Percentiles rank a stretch among this genome's conserved stretches.
Evolutionary conservation across 2,329 filamentous ascomycete genomes (phyloP).

Genomic region (Pseudocercospora cruenta): DNA sequence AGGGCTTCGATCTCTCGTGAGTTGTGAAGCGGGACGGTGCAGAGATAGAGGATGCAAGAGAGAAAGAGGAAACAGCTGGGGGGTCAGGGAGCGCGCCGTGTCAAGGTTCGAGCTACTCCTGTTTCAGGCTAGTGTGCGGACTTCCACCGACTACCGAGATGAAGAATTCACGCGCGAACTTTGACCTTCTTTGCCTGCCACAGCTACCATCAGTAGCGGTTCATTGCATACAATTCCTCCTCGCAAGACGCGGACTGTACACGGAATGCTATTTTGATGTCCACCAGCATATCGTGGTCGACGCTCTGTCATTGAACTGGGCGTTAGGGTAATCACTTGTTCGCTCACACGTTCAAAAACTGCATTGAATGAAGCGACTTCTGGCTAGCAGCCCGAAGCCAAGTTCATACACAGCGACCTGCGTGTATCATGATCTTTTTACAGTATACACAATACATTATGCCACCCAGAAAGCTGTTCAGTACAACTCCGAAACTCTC

Average conservation of each 20-base stretch:
- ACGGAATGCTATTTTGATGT: no score
- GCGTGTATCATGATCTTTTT: neutral
- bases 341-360: no score
- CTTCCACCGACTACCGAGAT: neutral
- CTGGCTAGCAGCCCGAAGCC: no score
- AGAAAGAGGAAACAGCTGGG: neutral
- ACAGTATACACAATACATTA: neutral
- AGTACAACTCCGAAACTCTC: neutral
- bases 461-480: neutral
- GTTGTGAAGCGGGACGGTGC: neutral
- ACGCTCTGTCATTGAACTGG: no score
- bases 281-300: no score
- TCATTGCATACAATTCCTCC: neutral
- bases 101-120: neutral
- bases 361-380: no score
- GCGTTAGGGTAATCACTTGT: no score
- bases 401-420: no score
- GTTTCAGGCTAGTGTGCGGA: neutral
- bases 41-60: neutral
- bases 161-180: neutral
- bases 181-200: neutral
- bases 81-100: no score
- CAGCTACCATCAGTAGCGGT: no score
- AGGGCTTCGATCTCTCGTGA: neutral
- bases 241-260: neutral